Evolutionary conservation across 2,329 filamentous ascomycete genomes (phyloP).

Genomic region (Daldinia eschscholtzii): DNA sequence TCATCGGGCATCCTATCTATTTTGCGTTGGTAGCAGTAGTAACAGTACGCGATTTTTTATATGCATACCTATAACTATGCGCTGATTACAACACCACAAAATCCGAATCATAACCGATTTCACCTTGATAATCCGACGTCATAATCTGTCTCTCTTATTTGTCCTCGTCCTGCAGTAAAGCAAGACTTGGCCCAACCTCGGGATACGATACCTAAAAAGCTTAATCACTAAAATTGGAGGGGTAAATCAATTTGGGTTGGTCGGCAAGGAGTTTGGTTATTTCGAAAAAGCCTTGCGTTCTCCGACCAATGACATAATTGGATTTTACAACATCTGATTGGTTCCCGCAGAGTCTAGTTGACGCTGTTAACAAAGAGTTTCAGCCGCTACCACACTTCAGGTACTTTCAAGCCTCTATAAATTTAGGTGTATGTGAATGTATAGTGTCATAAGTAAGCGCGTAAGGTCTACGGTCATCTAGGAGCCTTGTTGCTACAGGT

Average conservation of each 20-base stretch:
- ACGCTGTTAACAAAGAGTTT: slow-evolving; percentile 31
- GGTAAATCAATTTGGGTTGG: slow-evolving; percentile 34
- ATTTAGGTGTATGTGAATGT: not conserved
- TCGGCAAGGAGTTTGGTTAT: slow-evolving; percentile 4
- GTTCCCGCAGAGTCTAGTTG: slow-evolving; percentile 17
- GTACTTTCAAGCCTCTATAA: not conserved
- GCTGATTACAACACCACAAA: slow-evolving; percentile 3
- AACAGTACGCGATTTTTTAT: not conserved
- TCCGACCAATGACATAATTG: slow-evolving; percentile 40
- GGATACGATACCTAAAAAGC: slow-evolving; percentile 28
- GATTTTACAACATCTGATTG: slow-evolving; percentile 28
- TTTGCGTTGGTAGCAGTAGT: not conserved
- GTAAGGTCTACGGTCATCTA: slow-evolving; percentile 9
- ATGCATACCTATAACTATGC: slow-evolving; percentile 1
- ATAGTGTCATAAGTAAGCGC: not conserved
- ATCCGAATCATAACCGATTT: not conserved
- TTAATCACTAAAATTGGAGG: slow-evolving; percentile 33
- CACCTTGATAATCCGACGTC: slow-evolving; percentile 16
- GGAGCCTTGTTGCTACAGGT: slow-evolving; percentile 8
- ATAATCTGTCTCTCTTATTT: slow-evolving; percentile 10
- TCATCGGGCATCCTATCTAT: slow-evolving; percentile 1
- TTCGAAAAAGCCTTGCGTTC: slow-evolving; percentile 36
- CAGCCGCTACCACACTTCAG: slow-evolving; percentile 33
- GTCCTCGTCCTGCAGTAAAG: slow-evolving; percentile 22
- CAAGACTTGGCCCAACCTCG: slow-evolving; percentile 26